phyloP scores from a whole-genome alignment of 192 early-diverging fungal genomes.

The Thamnidium elegans region DNA sequence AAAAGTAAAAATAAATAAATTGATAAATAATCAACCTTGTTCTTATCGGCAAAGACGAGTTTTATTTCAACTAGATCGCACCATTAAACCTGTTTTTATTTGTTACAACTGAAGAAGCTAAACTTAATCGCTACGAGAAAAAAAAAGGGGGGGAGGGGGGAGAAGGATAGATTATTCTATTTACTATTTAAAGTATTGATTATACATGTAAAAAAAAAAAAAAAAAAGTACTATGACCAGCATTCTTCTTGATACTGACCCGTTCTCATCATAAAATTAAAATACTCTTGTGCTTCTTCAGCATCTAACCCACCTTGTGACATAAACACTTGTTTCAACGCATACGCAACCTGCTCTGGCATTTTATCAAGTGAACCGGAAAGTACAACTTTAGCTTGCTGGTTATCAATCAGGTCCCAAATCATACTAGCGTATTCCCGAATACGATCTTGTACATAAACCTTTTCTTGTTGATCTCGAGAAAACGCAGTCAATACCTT shows the following conservation, averaged over 20 bases:
- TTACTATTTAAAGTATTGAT: too few species aligned
- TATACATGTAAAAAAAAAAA: too few species aligned
- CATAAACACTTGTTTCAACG: conserved; percentile 57
- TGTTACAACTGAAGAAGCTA: too few species aligned
- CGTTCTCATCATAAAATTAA: conserved; percentile 60
- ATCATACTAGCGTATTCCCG: conserved; percentile 53
- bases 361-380: conserved; percentile 77
- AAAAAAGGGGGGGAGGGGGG: too few species aligned
- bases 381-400: conserved; percentile 62
- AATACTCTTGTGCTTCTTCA: conserved; percentile 57
- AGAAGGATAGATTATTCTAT: too few species aligned
- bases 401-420: conserved; percentile 60
- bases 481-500: conserved; percentile 80
- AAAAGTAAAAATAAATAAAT: too few species aligned
- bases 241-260: conserved; percentile 84
- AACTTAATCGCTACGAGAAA: too few species aligned
- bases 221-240: conserved; percentile 55
- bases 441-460: conserved; percentile 81
- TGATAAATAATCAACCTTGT: too few species aligned
- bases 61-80: too few species aligned
- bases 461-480: conserved; percentile 75
- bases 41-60: too few species aligned
- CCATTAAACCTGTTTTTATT: too few species aligned
- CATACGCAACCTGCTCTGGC: conserved; percentile 66
- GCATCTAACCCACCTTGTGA: conserved; percentile 48